phyloP scores from a whole-genome alignment of 1,284 basidiomycete genomes.

The Fomitopsis schrenkii region DNA sequence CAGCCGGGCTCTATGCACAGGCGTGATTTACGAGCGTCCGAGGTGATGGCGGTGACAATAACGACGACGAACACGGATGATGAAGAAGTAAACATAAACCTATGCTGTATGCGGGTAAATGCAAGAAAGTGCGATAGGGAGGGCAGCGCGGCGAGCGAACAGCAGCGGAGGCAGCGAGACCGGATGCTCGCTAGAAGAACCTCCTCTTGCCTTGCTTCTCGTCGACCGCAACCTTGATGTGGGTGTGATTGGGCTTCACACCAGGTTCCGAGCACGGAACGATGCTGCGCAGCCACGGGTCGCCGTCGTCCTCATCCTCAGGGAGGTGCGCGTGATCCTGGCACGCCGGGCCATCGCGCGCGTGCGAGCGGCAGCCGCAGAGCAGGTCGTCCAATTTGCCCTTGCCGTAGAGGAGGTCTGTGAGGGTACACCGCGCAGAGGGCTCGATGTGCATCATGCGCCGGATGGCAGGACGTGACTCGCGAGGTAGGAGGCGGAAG shows the following conservation, averaged over 20 bases:
- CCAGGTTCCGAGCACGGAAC: conserved; percentile 61
- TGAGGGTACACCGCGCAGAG: conserved; percentile 84
- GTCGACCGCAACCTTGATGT: conserved; percentile 67
- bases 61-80: neutral
- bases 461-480: conserved; percentile 83
- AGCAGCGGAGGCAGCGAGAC: neutral
- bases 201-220: conserved; percentile 69
- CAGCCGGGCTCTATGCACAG: conserved; percentile 6
- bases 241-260: conserved; percentile 48
- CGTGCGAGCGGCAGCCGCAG: conserved; percentile 64
- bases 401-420: conserved; percentile 85
- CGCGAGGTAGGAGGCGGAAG: conserved; percentile 94
- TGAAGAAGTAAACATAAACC: neutral
- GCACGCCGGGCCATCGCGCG: conserved; percentile 40
- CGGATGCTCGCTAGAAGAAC: conserved; percentile 49
- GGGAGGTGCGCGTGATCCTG: conserved; percentile 59
- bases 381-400: conserved; percentile 73
- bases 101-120: neutral
- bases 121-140: neutral
- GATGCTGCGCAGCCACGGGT: conserved; percentile 76
- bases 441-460: conserved; percentile 96
- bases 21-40: conserved; percentile 1
- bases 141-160: neutral
- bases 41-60: neutral
- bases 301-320: conserved; percentile 70